Evolutionary conservation across 768 basidiomycete genomes (phyloP), one percentile per base, ranked within the genome.

Genomic region (Mycena latifolia): DNA sequence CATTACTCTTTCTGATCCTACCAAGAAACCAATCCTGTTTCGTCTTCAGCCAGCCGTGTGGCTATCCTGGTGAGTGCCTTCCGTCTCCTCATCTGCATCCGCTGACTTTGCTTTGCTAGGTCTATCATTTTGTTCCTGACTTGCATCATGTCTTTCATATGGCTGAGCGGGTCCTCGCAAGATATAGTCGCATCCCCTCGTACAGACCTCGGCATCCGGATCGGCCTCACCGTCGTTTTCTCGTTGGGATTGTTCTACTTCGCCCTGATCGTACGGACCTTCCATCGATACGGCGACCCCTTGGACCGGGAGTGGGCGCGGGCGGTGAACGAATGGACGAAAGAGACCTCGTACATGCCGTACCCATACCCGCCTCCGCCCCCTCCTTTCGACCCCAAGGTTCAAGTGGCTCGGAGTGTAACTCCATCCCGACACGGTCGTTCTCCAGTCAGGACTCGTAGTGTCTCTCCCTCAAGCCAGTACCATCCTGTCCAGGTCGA

Each of bases 101-200:
- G 31, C 27, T 62, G 20, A 61, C 25, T 9, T 20, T 41, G 5
- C 20, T 48, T 22, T 54, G 8, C 27, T 33, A 85, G 85, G 86
- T 89, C 90, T 1, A 85, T 90, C 75, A 81, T 89, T 41, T 76
- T 84, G 50, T 90, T 88, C 73, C 72, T 87, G 65, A 68, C 78
- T 10, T 81, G 86, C 41, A 87, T 89, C 61, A 81, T 90, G 71
- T 81, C 86, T 1, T 90, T 85, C 66, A 82, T 91, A 55, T 92
- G 90, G 91, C 81, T 88, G 45, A 84, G 85, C 0, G 87, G 86
- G 10, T 78, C 84, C 0, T 74, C 74, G 3, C 47, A 72, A 7
- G 79, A 85, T 48, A 70, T 73, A 2, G 2, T 54, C 17, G 79
- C 72, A 11, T 68, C 74, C 9, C 76, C 74, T 5, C 63, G 43